Evolutionary conservation across 345 rosid genomes (phyloP).

Genomic region (Citrus medica): DNA sequence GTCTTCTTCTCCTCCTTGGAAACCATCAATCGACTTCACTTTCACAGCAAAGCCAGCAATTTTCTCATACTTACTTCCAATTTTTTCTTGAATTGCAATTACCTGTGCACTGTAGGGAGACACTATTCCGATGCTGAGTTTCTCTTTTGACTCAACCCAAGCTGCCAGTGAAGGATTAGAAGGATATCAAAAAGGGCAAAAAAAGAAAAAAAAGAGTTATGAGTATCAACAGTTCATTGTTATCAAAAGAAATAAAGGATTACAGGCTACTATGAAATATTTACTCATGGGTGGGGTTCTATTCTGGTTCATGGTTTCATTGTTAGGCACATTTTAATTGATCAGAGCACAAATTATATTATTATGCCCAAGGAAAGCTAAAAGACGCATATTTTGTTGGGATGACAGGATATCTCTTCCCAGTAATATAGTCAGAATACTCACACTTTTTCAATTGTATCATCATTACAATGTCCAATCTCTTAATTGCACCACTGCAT

Average conservation of each 20-base stretch:
- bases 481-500: too few species aligned
- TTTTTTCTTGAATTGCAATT: conserved; percentile 28
- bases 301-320: too few species aligned
- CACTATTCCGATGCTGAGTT: conserved; percentile 34
- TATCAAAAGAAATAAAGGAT: too few species aligned
- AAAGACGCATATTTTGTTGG: background rate
- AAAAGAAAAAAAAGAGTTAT: too few species aligned
- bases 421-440: background rate
- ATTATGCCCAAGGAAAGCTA: background rate
- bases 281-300: too few species aligned
- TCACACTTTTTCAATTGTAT: background rate
- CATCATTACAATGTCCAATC: background rate
- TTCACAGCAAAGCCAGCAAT: conserved; percentile 24
- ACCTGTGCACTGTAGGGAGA: conserved; percentile 45
- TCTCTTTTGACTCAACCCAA: conserved; percentile 23
- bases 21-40: conserved; percentile 27
- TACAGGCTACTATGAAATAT: too few species aligned
- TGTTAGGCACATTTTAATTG: background rate
- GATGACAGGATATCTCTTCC: background rate
- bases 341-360: background rate
- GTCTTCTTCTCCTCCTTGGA: conserved; percentile 35
- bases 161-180: conserved; percentile 13
- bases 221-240: background rate
- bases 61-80: conserved; percentile 17
- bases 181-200: background rate